Percentiles rank a stretch among this genome's conserved stretches.
phyloP scores from a whole-genome alignment of 805 yeast species.

The baker's yeast (Saccharomyces cerevisiae) region DNA sequence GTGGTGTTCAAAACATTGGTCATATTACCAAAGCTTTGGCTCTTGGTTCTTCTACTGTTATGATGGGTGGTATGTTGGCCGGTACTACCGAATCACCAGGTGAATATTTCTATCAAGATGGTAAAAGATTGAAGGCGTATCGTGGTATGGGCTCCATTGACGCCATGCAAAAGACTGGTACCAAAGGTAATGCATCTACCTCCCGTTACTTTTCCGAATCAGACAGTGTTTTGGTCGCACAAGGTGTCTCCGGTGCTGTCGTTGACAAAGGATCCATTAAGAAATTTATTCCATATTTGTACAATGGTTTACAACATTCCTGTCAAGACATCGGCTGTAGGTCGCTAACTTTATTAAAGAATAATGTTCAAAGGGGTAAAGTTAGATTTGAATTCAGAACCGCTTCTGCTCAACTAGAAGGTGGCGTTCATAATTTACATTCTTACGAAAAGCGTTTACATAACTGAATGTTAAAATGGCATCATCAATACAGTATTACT shows the following conservation, averaged over 20 bases:
- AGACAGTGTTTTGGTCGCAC: conserved; percentile 94
- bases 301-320: conserved; percentile 94
- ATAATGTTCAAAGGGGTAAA: conserved; percentile 52
- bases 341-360: conserved; percentile 57
- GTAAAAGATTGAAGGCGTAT: conserved; percentile 76
- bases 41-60: conserved; percentile 91
- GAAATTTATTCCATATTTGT: conserved; percentile 90
- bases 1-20: conserved; percentile 98
- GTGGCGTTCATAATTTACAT: conserved; percentile 91
- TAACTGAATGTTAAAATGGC: conserved; percentile 37
- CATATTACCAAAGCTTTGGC: conserved; percentile 96
- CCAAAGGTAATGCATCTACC: conserved; percentile 91
- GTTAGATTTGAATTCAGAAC: conserved; percentile 96
- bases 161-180: conserved; percentile 90
- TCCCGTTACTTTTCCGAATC: conserved; percentile 96
- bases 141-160: conserved; percentile 99
- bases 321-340: conserved; percentile 93
- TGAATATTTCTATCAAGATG: conserved; percentile 52
- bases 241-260: conserved; percentile 96
- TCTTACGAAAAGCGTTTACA: conserved; percentile 53
- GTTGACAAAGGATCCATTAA: conserved; percentile 92
- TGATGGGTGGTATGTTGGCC: conserved; percentile 99
- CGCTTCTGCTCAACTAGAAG: conserved; percentile 97
- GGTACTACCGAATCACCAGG: conserved; percentile 99
- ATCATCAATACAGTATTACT: too few species aligned